Evolutionary conservation across 164 flowering plant species (phyloP), one percentile per base, ranked within the genome.

Genomic region (Liriodendron chinense): DNA sequence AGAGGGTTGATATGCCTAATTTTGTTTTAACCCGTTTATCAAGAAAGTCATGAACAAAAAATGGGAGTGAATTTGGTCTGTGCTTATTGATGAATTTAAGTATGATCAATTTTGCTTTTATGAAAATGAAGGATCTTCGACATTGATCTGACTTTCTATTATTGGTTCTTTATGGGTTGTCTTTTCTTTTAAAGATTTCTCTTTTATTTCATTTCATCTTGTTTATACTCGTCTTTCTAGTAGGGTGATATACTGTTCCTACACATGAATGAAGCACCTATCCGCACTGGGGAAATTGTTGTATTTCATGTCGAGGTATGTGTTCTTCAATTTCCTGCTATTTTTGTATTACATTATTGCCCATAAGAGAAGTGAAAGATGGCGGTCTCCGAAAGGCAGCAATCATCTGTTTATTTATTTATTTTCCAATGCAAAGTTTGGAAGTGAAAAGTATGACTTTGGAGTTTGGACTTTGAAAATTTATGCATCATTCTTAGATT

Each of bases 171-270:
- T 56, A 59, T 2, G 61, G 5, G 20, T 22, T 28, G 18, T 6
- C 47, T 20, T 23, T 21, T 64, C 13, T 64, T 64, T 64, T 21
- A 64, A 10, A 21, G 7, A 64, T 4, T 9, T 64, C 18, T 73
- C 13, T 73, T 73, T 73, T 28, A 1, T 5, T 6, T 61, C 4
- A 14, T 65, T 13, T 53, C 14, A 22, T 34, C 18, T 72, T 20
- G 66, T 5, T 61, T 47, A 66, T 47, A 5, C 10, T 78, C 69
- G 18, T 65, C 53, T 70, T 70, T 47, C 62, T 80, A 71, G 82
- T 83, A 93, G 98, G 98, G 97, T 12, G 97, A 93, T 77, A 83
- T 90, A 26, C 72, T 93, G 80, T 89, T 92, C 81, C 76, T 92
- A 63, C 86, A 83, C 65, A 86, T 86, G 91, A 87, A 80, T 72